Conservation (phyloP, 495 filamentous ascomycete genomes). For the Neurospora terricola region DNA sequence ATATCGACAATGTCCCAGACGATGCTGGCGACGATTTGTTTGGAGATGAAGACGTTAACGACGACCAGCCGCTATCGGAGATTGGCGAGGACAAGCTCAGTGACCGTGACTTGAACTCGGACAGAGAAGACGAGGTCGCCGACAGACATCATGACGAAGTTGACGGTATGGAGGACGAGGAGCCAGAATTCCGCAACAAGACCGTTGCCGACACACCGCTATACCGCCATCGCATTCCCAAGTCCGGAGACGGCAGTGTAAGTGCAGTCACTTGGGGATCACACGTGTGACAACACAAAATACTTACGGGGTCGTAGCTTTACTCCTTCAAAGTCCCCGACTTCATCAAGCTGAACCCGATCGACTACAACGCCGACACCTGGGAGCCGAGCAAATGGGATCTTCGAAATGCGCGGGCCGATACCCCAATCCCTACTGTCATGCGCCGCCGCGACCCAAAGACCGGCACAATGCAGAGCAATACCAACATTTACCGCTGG, state of each 20-base stretch:
- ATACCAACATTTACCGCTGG: constrained; percentile 70
- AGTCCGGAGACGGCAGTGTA: constrained; percentile 58
- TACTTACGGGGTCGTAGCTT: constrained; percentile 38
- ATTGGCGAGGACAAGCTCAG: constrained; percentile 30
- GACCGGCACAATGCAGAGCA: constrained; percentile 53
- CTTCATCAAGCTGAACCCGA: constrained; percentile 67
- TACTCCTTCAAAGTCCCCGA: constrained; percentile 70
- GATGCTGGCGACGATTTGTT: constrained; percentile 57
- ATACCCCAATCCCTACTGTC: constrained; percentile 28
- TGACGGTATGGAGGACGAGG: constrained; percentile 33
- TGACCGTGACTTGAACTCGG: constrained; percentile 73
- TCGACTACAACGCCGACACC: constrained; percentile 59
- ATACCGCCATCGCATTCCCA: constrained; percentile 59
- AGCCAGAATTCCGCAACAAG: constrained; percentile 38
- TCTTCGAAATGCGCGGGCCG: constrained; percentile 30
- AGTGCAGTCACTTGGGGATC: background rate
- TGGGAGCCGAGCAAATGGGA: constrained; percentile 47
- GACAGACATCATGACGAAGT: constrained; percentile 24
- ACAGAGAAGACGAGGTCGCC: constrained; percentile 49
- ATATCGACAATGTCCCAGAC: constrained; percentile 35
- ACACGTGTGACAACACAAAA: background rate
- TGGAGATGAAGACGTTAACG: constrained; percentile 41
- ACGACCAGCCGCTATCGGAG: constrained; percentile 21
- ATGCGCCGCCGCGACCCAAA: constrained; percentile 31
- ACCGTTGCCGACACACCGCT: constrained; percentile 45